phyloP scores from a whole-genome alignment of 2,329 filamentous ascomycete species.

The Nothopassalora personata region DNA sequence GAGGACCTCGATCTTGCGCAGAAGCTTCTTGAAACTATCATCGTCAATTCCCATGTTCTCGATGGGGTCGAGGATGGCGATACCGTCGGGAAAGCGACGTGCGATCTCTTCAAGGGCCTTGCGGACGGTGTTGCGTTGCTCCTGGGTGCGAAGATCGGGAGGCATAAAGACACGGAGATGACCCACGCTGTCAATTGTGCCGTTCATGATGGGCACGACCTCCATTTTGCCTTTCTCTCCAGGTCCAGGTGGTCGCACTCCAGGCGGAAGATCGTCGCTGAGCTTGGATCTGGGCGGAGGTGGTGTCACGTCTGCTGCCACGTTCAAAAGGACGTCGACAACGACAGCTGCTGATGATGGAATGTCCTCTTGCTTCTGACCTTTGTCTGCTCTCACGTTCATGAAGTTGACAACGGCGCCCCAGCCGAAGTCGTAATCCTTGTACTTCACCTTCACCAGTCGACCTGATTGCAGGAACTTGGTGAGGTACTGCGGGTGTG shows the following conservation, averaged over 20 bases:
- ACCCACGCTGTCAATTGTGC: conserved; percentile 76
- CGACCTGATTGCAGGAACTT: conserved; percentile 85
- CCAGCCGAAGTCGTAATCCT: conserved; percentile 84
- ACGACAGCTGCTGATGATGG: conserved; percentile 72
- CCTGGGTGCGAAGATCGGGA: conserved; percentile 62
- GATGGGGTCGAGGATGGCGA: conserved; percentile 84
- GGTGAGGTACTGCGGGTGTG: conserved; percentile 79
- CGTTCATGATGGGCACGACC: conserved; percentile 79
- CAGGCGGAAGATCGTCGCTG: conserved; percentile 55
- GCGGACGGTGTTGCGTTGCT: conserved; percentile 64
- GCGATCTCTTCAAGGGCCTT: conserved; percentile 72
- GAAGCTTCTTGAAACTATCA: conserved; percentile 85
- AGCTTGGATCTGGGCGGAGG: conserved; percentile 25
- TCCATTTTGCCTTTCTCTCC: conserved; percentile 68
- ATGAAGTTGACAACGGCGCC: conserved; percentile 79
- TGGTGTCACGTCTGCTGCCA: conserved; percentile 54
- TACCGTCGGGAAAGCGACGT: conserved; percentile 83
- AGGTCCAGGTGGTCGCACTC: conserved; percentile 54
- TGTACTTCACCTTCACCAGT: conserved; percentile 76
- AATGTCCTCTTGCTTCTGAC: conserved; percentile 60
- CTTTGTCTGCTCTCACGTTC: conserved; percentile 54
- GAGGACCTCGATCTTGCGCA: conserved; percentile 91
- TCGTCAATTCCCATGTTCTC: conserved; percentile 95
- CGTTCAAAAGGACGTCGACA: conserved; percentile 71
- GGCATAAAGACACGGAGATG: conserved; percentile 80